phyloP scores from a whole-genome alignment of 1,139 yeast species.

The Kodamaea sp. region DNA sequence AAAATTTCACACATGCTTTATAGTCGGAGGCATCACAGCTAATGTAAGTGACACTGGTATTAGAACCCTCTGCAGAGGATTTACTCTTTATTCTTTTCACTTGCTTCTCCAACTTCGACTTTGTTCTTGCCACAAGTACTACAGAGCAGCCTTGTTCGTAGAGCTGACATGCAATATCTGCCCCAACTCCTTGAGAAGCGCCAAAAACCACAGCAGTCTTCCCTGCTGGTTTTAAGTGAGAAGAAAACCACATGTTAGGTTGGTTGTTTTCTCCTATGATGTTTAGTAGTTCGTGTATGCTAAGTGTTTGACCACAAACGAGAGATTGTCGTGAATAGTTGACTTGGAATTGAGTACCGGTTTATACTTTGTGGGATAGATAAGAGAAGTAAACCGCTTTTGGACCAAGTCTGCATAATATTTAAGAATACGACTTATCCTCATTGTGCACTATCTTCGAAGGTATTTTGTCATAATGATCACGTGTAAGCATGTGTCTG shows the following conservation, averaged over 20 bases:
- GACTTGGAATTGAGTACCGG: too few species aligned
- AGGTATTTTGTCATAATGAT: too few species aligned
- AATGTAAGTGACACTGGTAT: slow-evolving; percentile 45
- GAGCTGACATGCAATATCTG: slow-evolving; percentile 66
- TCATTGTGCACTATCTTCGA: too few species aligned
- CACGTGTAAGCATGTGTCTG: too few species aligned
- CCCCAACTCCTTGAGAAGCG: slow-evolving; percentile 94
- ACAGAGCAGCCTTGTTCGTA: slow-evolving; percentile 63
- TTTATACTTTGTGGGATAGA: too few species aligned
- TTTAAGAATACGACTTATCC: too few species aligned
- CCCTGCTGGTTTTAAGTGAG: slow-evolving; percentile 37
- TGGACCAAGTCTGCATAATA: too few species aligned
- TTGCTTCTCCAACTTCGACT: slow-evolving; percentile 52
- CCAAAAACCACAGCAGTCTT: slow-evolving; percentile 83
- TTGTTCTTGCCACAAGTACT: slow-evolving; percentile 75
- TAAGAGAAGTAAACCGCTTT: too few species aligned
- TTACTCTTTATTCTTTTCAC: slow-evolving; percentile 39
- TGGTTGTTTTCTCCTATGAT: background rate
- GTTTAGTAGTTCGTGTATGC: slow-evolving; percentile 4
- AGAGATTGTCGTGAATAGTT: too few species aligned
- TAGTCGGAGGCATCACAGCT: slow-evolving; percentile 71
- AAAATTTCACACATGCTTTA: slow-evolving; percentile 42
- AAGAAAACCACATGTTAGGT: slow-evolving; percentile 20
- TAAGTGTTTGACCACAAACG: too few species aligned
- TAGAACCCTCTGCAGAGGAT: background rate